Base-by-base conservation (phyloP, 352 stramenopile genomes). In the Peronospora farinosa region DNA sequence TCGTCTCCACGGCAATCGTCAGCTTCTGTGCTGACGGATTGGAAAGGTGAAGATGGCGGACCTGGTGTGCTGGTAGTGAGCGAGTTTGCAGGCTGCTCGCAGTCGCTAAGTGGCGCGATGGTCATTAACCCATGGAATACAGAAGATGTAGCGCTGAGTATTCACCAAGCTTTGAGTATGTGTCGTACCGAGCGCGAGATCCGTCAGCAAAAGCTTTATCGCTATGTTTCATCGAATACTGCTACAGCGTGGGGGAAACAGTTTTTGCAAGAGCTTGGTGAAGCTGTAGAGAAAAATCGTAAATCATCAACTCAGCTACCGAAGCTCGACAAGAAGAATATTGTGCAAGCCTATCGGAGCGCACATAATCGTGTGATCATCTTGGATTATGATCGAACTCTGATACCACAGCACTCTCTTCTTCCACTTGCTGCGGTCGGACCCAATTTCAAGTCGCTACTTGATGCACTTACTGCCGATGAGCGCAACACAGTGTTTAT, bases 51-150 rank as follows among this genome's bases (percentile, higher is more conserved):
- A 69, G 67, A 88, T 66, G 75, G 75, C 2, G 84, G 84, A 0
- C 86, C 85, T 1, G 86, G 86, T 2, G 86, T 95, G 21, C 60
- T 96, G 19, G 72, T 96, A 15, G 56, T 95, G 28, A 94, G 81
- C 33, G 86, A 96, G 51, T 96, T 96, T 59, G 85, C 86, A 17
- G 86, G 86, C 1, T 92, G 72, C 35, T 88, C 85, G 11, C 85
- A 95, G 64, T 95, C 81, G 12, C 47, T 96, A 1, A 92, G 69
- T 51, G 85, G 85, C 2, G 86, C 86, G 10, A 77, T 96, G 30
- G 77, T 92, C 16, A 69, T 95, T 16, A 96, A 96, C 38, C 86
- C 86, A 15, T 88, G 76, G 78, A 88, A 91, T 56, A 94, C 82
- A 10, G 83, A 95, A 53, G 80, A 95, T 46, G 51, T 95, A 15